phyloP scores from a whole-genome alignment of 805 yeast species.

The Deakozyma indianensis region DNA sequence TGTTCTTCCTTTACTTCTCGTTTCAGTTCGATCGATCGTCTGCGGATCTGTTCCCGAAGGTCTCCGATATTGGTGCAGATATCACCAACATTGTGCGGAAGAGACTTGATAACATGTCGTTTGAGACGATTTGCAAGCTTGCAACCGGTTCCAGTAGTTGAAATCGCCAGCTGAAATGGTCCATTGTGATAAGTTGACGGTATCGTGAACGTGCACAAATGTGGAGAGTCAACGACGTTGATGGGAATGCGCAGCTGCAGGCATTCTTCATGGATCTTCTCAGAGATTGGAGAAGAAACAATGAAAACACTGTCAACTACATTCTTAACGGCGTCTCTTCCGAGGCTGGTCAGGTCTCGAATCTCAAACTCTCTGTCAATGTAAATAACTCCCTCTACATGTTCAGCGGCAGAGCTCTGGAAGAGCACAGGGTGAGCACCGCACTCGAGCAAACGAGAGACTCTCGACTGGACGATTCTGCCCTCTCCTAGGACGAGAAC shows the following conservation, averaged over 20 bases:
- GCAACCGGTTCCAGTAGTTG: constrained; percentile 85
- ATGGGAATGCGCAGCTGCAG: constrained; percentile 58
- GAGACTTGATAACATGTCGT: constrained; percentile 43
- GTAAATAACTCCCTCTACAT: constrained; percentile 6
- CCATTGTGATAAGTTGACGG: constrained; percentile 61
- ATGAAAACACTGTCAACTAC: constrained; percentile 72
- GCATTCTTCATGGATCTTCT: constrained; percentile 37
- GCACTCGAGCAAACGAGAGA: constrained; percentile 31
- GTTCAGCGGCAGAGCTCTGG: constrained; percentile 7
- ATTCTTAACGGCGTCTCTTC: constrained; percentile 45
- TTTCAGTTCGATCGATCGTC: constrained; percentile 17
- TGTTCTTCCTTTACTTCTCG: constrained; percentile 11
- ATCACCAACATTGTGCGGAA: constrained; percentile 59
- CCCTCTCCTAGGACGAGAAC: constrained; percentile 42
- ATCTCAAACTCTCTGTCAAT: constrained; percentile 24
- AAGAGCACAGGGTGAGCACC: constrained; percentile 46
- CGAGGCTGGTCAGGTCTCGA: constrained; percentile 37
- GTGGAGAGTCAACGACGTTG: constrained; percentile 62
- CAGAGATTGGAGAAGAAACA: constrained; percentile 28
- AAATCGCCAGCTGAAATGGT: constrained; percentile 64
- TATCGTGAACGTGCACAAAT: constrained; percentile 59
- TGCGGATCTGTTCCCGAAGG: constrained; percentile 39
- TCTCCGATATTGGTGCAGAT: constrained; percentile 58
- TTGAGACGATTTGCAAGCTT: constrained; percentile 67
- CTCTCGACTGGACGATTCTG: constrained; percentile 32